Percentiles rank a stretch among this genome's conserved stretches.
These are phyloP conservation scores for Gardenia jasminoides DNA, from an alignment of 257 asterid species.

Conservation along the genomic window DNA sequence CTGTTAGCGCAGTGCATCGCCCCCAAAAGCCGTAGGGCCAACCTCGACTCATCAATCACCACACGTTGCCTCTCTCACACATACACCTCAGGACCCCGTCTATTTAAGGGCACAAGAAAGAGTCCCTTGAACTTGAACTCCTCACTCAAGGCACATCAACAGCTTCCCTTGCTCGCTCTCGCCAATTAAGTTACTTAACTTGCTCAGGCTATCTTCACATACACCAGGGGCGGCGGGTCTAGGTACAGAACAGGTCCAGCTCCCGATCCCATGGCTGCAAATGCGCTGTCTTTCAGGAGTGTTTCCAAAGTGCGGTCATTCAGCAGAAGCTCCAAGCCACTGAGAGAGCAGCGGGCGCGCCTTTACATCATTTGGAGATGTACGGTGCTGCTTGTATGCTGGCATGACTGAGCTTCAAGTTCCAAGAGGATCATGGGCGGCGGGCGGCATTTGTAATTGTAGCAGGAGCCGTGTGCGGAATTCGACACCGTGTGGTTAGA, in stretches of 20 bases:
- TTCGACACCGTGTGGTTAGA: not conserved
- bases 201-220: not conserved
- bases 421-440: not conserved
- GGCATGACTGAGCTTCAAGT: conserved; percentile 35
- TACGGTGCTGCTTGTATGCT: conserved; percentile 57
- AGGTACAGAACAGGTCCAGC: not conserved
- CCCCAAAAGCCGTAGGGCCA: conserved; percentile 33
- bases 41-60: conserved; percentile 30
- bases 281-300: conserved; percentile 34
- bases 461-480: not conserved
- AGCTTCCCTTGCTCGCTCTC: not conserved
- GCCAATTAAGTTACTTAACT: not conserved
- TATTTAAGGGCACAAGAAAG: conserved; percentile 12
- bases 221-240: no score
- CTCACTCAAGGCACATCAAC: conserved; percentile 20
- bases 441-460: no score
- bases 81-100: conserved; percentile 12
- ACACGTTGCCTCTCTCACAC: conserved; percentile 28
- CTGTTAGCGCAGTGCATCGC: conserved; percentile 34
- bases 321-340: conserved; percentile 68
- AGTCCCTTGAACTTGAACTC: conserved; percentile 4
- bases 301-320: conserved; percentile 51
- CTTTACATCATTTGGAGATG: conserved; percentile 87
- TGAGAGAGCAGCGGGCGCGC: conserved; percentile 68
- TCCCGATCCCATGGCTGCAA: conserved; percentile 35